Base-by-base conservation (phyloP, 1,139 yeast species). In the Pichia inconspicua region DNA sequence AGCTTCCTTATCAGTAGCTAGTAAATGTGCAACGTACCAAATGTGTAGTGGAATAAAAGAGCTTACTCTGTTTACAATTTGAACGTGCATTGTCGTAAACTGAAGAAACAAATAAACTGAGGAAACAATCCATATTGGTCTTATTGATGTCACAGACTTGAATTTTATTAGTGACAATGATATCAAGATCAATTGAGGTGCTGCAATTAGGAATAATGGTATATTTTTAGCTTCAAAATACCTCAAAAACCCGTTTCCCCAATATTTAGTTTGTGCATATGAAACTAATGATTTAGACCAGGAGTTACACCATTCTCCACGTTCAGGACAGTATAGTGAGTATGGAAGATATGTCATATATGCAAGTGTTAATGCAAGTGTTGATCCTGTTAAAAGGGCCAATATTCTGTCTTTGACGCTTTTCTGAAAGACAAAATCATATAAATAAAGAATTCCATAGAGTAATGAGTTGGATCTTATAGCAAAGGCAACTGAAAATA, bases 201-300 rank as follows among this genome's bases (percentile, higher is more conserved):
- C 53, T 0, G 88, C 94, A 58, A 92, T 71, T n/a, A 82, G 36
- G 60, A 92, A 90, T 63, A 90, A 86, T 11, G 97, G 96, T 14
- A 87, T 65, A 59, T 92, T 90, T 58, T 79, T 80, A 0, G 72
- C 55, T 0, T 94, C 82, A 94, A 96, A 92, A 64, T 92, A 92
- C 43, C 68, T 71, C 45, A 92, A 66, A 48, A 90, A 79, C 0
- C 98, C 98, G 43, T 73, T 75, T 56, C 80, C 76, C 98, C 98
- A 92, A 64, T 92, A 90, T 54, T 80, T 73, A 2, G 67, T 53
- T 65, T 92, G 98, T 8, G 95, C 86, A 63, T 73, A 87, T n/a
- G 77, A 66, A 59, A 83, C 82, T 37, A 92, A 70, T 34, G 85
- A 75, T 4, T 89, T 12, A 53, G 61, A 25, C 64, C 54, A 15